Evolutionary conservation across 495 filamentous ascomycete genomes (phyloP).

Genomic region (Friedmanniomyces simplex): DNA sequence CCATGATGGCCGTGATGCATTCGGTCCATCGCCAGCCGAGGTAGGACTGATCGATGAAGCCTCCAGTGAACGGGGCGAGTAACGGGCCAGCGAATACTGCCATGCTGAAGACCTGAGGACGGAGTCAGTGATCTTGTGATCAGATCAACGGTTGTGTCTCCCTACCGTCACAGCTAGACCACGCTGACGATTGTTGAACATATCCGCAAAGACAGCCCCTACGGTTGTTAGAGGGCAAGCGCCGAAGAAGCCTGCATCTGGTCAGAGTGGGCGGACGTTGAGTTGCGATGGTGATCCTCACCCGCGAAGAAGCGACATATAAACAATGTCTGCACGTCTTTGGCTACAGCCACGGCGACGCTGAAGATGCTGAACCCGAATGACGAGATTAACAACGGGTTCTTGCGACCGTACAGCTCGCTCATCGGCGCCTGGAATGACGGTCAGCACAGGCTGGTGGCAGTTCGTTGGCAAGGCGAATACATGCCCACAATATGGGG

Average conservation of each 20-base stretch:
- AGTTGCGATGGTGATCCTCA: not conserved
- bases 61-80: conserved; percentile 72
- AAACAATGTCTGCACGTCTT: conserved; percentile 40
- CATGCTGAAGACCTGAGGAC: conserved; percentile 55
- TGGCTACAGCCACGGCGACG: conserved; percentile 24
- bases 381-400: conserved; percentile 22
- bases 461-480: not conserved
- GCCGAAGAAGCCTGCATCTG: conserved; percentile 35
- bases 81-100: conserved; percentile 76
- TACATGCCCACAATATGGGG: conserved; percentile 29
- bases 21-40: conserved; percentile 83
- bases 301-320: conserved; percentile 40
- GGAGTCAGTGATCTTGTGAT: not conserved
- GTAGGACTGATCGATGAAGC: conserved; percentile 60
- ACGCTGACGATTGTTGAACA: conserved; percentile 69
- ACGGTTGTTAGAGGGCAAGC: conserved; percentile 42
- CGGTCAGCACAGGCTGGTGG: not conserved
- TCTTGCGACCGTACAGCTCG: conserved; percentile 28
- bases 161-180: conserved; percentile 60
- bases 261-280: conserved; percentile 27
- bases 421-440: conserved; percentile 16
- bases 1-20: conserved; percentile 65
- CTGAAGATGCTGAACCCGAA: conserved; percentile 28
- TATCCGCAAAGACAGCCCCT: conserved; percentile 46
- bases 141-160: not conserved